phyloP scores from a whole-genome alignment of 2,329 filamentous ascomycete species.

The Camillea tinctor region DNA sequence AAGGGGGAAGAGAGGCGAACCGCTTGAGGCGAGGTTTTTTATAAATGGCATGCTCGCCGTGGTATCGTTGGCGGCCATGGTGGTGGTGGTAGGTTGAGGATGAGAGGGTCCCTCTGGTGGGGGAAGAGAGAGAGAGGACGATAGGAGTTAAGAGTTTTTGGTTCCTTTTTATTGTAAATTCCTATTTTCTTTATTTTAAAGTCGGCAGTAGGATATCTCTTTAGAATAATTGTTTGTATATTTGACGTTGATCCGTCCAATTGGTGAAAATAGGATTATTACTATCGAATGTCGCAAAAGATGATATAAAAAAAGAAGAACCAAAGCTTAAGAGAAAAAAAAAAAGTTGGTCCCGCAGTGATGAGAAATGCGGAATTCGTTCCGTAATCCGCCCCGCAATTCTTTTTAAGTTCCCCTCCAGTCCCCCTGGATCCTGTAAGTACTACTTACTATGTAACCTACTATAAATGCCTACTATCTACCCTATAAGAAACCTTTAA shows the following conservation, averaged over 20 bases:
- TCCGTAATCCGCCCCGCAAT: not conserved
- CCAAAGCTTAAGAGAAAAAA: not conserved
- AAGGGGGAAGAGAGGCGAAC: conserved; percentile 47
- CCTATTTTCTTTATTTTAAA: too few species aligned
- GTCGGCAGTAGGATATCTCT: too few species aligned
- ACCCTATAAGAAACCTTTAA: too few species aligned
- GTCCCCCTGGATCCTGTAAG: too few species aligned
- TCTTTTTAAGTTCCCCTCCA: not conserved
- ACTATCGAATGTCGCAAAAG: not conserved
- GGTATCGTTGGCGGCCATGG: conserved; percentile 39
- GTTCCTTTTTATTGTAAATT: too few species aligned
- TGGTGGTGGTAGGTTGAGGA: not conserved
- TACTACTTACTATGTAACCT: too few species aligned
- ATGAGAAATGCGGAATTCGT: not conserved
- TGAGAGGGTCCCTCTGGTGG: not conserved
- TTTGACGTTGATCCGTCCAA: not conserved
- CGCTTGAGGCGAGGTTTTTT: conserved; percentile 79
- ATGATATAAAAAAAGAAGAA: not conserved
- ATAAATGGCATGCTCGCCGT: conserved; percentile 67
- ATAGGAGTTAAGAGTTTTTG: too few species aligned
- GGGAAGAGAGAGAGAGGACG: too few species aligned
- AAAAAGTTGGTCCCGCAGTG: not conserved
- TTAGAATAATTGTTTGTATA: not conserved
- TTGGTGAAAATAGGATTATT: not conserved
- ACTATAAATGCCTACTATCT: too few species aligned